A percentile compares a stretch with the other conserved stretches of the same genome.
Conservation (phyloP, 345 rosid genomes). For the Brassica carinata region DNA sequence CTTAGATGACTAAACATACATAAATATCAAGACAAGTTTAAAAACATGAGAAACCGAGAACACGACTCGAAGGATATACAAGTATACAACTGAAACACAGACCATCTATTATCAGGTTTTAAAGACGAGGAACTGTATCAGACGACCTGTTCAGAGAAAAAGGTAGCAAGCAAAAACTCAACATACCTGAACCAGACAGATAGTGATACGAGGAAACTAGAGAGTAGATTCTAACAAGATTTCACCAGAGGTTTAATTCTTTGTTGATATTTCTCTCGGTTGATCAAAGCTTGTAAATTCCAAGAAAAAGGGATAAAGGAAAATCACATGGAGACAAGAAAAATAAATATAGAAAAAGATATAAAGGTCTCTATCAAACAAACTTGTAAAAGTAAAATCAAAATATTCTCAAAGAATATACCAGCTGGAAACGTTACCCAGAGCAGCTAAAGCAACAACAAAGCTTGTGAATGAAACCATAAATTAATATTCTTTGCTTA, state of each 20-base stretch:
- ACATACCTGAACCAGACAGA: constrained; percentile 33
- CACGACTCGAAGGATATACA: constrained; percentile 19
- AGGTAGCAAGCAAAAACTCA: constrained; percentile 1
- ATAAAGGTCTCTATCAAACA: constrained; percentile 28
- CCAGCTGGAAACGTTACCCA: constrained; percentile 28
- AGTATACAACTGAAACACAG: constrained; percentile 8
- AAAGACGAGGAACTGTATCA: constrained; percentile 21
- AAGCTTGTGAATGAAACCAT: neutral
- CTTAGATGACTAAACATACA: constrained; percentile 26
- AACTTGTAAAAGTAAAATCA: constrained; percentile 26
- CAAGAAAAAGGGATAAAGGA: constrained; percentile 40
- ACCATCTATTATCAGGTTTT: constrained; percentile 3
- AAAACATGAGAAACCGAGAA: constrained; percentile 15
- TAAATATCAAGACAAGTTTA: neutral
- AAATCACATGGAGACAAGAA: constrained; percentile 28
- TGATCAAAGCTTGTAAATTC: constrained; percentile 42
- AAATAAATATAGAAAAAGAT: constrained; percentile 2
- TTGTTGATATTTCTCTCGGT: constrained; percentile 19
- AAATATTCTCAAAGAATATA: constrained; percentile 37
- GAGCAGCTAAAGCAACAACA: constrained; percentile 29
- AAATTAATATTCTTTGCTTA: constrained; percentile 25
- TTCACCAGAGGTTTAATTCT: constrained; percentile 5
- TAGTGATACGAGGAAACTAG: constrained; percentile 10
- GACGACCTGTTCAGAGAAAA: neutral
- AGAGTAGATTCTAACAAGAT: constrained; percentile 23